Base-by-base conservation (phyloP, 371 early-diverging fungal species). In the Capillidium heterosporum region DNA sequence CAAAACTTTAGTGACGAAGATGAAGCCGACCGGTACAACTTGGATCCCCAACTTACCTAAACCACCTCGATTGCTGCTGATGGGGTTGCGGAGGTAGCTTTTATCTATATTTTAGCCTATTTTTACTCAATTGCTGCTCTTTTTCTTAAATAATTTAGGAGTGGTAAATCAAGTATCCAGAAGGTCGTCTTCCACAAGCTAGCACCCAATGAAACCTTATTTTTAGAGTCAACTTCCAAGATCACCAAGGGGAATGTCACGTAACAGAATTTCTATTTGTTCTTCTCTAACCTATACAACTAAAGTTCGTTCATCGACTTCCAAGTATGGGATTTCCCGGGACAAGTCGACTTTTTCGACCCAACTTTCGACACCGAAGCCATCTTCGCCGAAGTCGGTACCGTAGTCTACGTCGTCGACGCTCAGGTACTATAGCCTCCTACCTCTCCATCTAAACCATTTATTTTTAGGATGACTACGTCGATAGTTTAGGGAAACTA, bases 321-420 rank as follows among this genome's bases (percentile, higher is more conserved):
- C 67, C 79, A 85, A 57, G 78, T 94, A 2, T 91, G 89, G 86
- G 96, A 95, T 63, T 91, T 87, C 58, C 96, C 95, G 3, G 93
- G 91, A 7, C 83, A 88, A 56, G 74, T 88, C 59, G 89, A 94
- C 71, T 81, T 80, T 59, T 77, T 81, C 58, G 89, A 91, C 59
- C 72, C 77, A 42, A 65, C 79, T 10, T 81, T 81, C 60, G 81
- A 84, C 58, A 70, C 82, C 7, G 75, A 79, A 49, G 71, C 77
- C 11, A 81, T 87, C 23, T 91, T 84, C 69, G 82, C 79, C 32
- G 74, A 79, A 50, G 75, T 76, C 21, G 85, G 87, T 15, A 82
- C 87, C 0, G 63, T 95, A 58, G 89, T 93, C 15, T 95, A 84
- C 74, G 91, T 95, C 43, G 81, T 95, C 60, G 96, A 95, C 69